A percentile compares a stretch with the other conserved stretches of the same genome.
These are phyloP conservation scores for Acanthamoeba royreba DNA, from an alignment of 208 protist species.

Conservation along the genomic window DNA sequence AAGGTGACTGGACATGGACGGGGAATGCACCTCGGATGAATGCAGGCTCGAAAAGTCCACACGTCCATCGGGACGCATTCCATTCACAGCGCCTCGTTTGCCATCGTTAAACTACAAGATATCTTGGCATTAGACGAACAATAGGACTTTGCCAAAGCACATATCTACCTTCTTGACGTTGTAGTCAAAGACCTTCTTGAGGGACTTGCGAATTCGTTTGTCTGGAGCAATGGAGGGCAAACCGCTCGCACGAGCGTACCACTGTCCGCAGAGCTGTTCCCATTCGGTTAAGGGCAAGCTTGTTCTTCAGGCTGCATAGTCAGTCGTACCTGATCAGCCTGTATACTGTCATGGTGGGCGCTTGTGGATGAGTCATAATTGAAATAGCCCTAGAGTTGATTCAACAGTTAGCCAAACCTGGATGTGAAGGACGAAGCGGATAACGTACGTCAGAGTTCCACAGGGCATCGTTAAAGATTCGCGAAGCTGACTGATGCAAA, in stretches of 20 bases:
- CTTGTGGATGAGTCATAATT: constrained; percentile 60
- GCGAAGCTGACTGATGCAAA: background rate
- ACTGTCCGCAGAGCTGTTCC: constrained; percentile 69
- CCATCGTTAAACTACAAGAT: background rate
- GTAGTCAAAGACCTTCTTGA: constrained; percentile 56
- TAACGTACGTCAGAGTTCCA: background rate
- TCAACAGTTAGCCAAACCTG: background rate
- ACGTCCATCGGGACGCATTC: constrained; percentile 72
- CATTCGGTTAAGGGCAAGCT: no score
- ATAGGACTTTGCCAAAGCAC: background rate
- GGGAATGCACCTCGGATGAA: constrained; percentile 60
- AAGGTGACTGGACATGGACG: background rate
- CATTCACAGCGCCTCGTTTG: constrained; percentile 74
- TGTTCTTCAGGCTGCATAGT: no score
- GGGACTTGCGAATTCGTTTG: background rate
- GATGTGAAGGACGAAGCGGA: background rate
- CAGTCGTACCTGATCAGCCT: constrained; percentile 58
- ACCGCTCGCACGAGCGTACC: constrained; percentile 62
- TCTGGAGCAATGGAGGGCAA: background rate
- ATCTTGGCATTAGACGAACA: background rate
- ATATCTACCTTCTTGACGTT: constrained; percentile 53
- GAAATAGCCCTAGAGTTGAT: constrained; percentile 61
- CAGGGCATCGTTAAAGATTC: constrained; percentile 16
- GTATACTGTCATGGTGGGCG: constrained; percentile 61
- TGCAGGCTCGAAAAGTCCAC: constrained; percentile 70